Conservation (phyloP, 495 filamentous ascomycete genomes). For the Opeltia flavorubescens region DNA sequence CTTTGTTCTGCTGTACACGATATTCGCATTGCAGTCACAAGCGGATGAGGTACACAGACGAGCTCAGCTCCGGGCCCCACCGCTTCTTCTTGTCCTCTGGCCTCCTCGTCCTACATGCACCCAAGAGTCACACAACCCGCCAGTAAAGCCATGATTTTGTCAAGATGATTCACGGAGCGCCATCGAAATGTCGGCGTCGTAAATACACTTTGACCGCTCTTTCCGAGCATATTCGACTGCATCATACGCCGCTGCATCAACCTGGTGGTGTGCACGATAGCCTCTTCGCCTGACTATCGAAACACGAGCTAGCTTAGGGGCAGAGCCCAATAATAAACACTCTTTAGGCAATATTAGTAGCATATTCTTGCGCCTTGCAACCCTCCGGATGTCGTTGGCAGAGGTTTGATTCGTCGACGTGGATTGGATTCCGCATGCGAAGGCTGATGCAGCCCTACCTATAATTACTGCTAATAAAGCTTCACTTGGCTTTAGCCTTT, state of each 20-base stretch:
- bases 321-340: neutral
- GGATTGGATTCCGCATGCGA: neutral
- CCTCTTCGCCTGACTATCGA: neutral
- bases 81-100: neutral
- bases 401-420: neutral
- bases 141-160: neutral
- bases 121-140: neutral
- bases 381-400: neutral
- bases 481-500: neutral
- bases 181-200: neutral
- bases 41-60: neutral
- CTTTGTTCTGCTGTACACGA: no score
- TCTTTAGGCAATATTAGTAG: neutral
- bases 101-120: neutral
- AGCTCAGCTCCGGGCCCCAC: slow-evolving; percentile 1
- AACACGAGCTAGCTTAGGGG: neutral
- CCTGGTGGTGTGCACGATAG: neutral
- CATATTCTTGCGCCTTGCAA: neutral
- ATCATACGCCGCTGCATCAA: neutral
- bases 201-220: neutral
- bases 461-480: neutral
- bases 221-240: neutral
- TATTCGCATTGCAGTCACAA: neutral
- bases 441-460: neutral
- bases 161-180: no score